Base-by-base conservation (phyloP, 108 stramenopile genomes). In the Aurantiochytrium sp. region DNA sequence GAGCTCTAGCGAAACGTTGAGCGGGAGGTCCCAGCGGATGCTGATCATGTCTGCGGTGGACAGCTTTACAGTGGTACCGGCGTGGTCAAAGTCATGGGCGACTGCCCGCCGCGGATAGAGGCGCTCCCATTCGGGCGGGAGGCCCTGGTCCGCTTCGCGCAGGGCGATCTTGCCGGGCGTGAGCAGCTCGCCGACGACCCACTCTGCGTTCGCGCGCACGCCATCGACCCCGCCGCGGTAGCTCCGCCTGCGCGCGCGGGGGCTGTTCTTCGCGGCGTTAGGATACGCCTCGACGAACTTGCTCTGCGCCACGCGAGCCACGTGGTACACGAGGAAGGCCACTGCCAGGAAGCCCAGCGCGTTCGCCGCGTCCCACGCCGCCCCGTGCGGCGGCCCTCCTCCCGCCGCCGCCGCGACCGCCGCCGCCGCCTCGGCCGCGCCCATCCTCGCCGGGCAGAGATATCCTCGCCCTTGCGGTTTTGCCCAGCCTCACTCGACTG, bases 31-130 rank as follows among this genome's bases (percentile, higher is more conserved):
- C 76, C 76, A 83, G n/a, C 76, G 76, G 51, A 83, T 83, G 51
- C 76, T 23, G 51, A 83, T 83, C 76, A 83, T 83, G 51, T 83
- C 76, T 2, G 76, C 76, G 12, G 76, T 83, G 19, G 76, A 53
- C 43, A 83, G 76, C 49, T 83, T 47, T 14, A 47, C 45, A 23
- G 76, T 83, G 0, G 76, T 83, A 2, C 76, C 76, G n/a, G 76
- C 76, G 28, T 83, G 45, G 76, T 83, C 76, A 23, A 53, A 53
- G 51, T 83, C 76, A 23, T 35, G 51, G 19, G 76, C 76, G 23
- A 28, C 23, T 6, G 51, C 76, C 8, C 76, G 76, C n/a, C 12
- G n/a, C 45, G 76, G 76, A 23, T 83, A 83, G 23, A 53, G 45
- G 49, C 45, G 49, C 51, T 83, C 76, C 76, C 76, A 83, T 3